phyloP scores from a whole-genome alignment of 805 yeast species.

The Danielia oregonensis region DNA sequence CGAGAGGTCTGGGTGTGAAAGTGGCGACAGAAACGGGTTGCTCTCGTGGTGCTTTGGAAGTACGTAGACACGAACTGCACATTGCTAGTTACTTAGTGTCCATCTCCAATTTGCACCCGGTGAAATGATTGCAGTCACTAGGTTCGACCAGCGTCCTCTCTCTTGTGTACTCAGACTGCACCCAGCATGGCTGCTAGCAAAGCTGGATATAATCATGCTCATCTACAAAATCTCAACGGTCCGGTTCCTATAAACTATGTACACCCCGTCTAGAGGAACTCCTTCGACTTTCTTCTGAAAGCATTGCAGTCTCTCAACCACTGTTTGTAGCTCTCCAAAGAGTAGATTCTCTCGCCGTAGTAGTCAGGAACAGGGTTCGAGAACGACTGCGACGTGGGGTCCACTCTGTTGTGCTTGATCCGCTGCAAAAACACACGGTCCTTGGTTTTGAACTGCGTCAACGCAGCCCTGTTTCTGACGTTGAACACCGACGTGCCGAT shows the following conservation, averaged over 20 bases:
- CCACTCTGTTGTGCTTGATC: conserved; percentile 77
- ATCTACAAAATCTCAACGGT: conserved; percentile 1
- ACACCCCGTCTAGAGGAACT: conserved; percentile 48
- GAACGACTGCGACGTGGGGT: conserved; percentile 86
- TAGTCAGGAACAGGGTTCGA: conserved; percentile 97
- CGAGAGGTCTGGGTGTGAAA: too few relatives aligned
- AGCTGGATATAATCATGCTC: not conserved
- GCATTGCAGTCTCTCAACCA: conserved; percentile 97
- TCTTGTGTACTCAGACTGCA: too few relatives aligned
- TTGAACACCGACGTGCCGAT: conserved; percentile 72
- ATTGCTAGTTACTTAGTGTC: too few relatives aligned
- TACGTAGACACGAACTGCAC: too few relatives aligned
- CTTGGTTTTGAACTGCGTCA: conserved; percentile 51
- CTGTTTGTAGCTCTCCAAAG: conserved; percentile 81
- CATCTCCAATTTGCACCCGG: too few relatives aligned
- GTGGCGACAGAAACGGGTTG: too few relatives aligned
- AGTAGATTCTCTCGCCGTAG: conserved; percentile 93
- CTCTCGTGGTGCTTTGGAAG: too few relatives aligned
- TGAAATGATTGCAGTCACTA: too few relatives aligned
- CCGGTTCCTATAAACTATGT: too few relatives aligned
- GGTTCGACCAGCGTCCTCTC: too few relatives aligned
- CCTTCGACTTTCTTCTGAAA: conserved; percentile 76
- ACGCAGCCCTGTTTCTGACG: conserved; percentile 42
- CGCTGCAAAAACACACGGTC: conserved; percentile 73
- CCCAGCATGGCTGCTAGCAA: too few relatives aligned